A percentile compares a stretch with the other conserved stretches of the same genome.
These are phyloP conservation scores for Juglanconis oblonga DNA, from an alignment of 2,329 filamentous ascomycete species.

Conservation along the genomic window DNA sequence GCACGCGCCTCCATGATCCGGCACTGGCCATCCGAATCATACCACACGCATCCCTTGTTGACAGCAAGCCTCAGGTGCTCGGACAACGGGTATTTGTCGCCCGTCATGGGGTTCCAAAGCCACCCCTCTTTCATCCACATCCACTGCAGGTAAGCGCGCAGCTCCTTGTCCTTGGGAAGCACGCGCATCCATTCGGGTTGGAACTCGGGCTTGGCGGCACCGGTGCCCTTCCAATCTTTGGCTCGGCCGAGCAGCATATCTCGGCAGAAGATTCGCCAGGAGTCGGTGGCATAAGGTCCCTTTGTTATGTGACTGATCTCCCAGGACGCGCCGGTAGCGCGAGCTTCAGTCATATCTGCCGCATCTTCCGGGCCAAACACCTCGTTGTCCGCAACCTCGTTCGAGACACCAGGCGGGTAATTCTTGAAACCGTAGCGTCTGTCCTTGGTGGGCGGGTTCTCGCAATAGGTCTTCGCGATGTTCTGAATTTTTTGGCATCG, in stretches of 20 bases:
- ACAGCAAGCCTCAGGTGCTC: conserved; percentile 55
- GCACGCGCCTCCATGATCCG: conserved; percentile 33
- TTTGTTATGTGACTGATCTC: conserved; percentile 85
- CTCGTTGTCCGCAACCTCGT: conserved; percentile 29
- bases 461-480: conserved; percentile 68
- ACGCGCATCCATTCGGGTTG: conserved; percentile 92
- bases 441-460: conserved; percentile 56
- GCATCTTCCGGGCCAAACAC: conserved; percentile 25
- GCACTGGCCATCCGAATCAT: conserved; percentile 48
- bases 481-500: conserved; percentile 66
- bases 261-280: conserved; percentile 90
- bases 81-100: conserved; percentile 53
- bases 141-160: conserved; percentile 84
- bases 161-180: conserved; percentile 77
- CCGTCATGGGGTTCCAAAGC: conserved; percentile 74
- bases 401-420: conserved; percentile 36
- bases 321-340: conserved; percentile 52
- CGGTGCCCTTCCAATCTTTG: conserved; percentile 61
- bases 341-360: conserved; percentile 4
- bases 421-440: conserved; percentile 52
- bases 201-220: conserved; percentile 48
- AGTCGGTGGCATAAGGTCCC: conserved; percentile 80
- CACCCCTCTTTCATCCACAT: conserved; percentile 69
- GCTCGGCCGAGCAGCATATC: conserved; percentile 69
- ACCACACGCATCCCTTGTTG: conserved; percentile 54